These are phyloP conservation scores for Pochonia chlamydosporia DNA, from an alignment of 2,329 filamentous ascomycete genomes.

Conservation along the genomic window DNA sequence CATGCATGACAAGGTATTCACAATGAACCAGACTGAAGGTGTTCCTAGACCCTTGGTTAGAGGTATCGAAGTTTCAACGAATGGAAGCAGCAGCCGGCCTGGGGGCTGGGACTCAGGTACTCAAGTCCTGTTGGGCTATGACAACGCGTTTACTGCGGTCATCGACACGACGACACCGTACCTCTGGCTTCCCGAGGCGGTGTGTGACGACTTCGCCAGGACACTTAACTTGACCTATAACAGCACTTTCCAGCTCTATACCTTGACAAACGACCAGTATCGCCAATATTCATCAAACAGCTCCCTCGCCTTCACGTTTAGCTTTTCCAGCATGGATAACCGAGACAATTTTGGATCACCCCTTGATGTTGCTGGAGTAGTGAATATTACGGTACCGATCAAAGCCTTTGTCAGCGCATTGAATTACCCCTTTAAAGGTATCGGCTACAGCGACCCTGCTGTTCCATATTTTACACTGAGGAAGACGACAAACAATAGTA, in stretches of 20 bases:
- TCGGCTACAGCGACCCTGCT: slow-evolving; percentile 37
- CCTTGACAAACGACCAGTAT: slow-evolving; percentile 54
- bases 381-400: slow-evolving; percentile 50
- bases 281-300: slow-evolving; percentile 36
- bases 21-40: slow-evolving; percentile 46
- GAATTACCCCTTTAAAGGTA: slow-evolving; percentile 42
- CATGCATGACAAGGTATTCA: slow-evolving; percentile 55
- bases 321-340: slow-evolving; percentile 49
- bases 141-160: slow-evolving; percentile 42
- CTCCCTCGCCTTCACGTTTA: slow-evolving; percentile 48
- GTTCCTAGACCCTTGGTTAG: slow-evolving; percentile 55
- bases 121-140: slow-evolving; percentile 35
- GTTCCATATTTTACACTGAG: slow-evolving; percentile 63
- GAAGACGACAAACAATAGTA: slow-evolving; percentile 43
- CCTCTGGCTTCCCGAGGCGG: slow-evolving; percentile 53
- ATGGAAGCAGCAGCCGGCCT: slow-evolving; percentile 21
- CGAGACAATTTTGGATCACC: slow-evolving; percentile 45
- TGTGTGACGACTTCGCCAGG: slow-evolving; percentile 60
- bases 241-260: slow-evolving; percentile 56
- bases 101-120: slow-evolving; percentile 34
- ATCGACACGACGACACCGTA: slow-evolving; percentile 62
- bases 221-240: slow-evolving; percentile 62
- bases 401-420: slow-evolving; percentile 44
- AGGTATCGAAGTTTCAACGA: slow-evolving; percentile 40
- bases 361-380: slow-evolving; percentile 41